These are phyloP conservation scores for Holtermanniella nyarrowii DNA, from an alignment of 768 basidiomycete species.

Conservation along the genomic window DNA sequence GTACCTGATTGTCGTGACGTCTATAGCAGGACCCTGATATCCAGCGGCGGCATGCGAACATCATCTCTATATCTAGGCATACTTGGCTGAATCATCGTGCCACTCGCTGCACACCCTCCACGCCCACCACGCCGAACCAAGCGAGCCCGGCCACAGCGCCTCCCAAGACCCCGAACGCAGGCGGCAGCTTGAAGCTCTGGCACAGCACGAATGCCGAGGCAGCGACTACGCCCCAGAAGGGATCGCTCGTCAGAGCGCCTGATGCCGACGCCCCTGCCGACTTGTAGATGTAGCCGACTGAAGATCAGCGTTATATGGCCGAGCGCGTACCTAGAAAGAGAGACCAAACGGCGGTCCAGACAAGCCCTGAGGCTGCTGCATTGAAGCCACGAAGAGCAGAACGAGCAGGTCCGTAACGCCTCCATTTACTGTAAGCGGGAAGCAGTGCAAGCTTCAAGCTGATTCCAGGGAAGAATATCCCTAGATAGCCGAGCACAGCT, in stretches of 20 bases:
- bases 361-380: slow-evolving; percentile 35
- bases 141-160: slow-evolving; percentile 45
- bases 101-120: too few species aligned
- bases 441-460: slow-evolving; percentile 35
- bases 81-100: too few species aligned
- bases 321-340: slow-evolving; percentile 13
- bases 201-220: slow-evolving; percentile 43
- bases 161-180: slow-evolving; percentile 43
- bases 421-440: slow-evolving; percentile 27
- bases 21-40: too few species aligned
- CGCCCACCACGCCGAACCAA: slow-evolving; percentile 48
- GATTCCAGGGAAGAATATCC: slow-evolving; percentile 49
- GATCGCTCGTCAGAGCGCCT: slow-evolving; percentile 38
- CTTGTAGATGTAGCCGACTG: slow-evolving; percentile 13
- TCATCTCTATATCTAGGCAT: too few species aligned
- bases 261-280: slow-evolving; percentile 16
- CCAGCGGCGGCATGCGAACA: too few species aligned
- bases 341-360: slow-evolving; percentile 28
- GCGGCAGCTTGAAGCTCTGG: slow-evolving; percentile 42
- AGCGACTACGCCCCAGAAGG: slow-evolving; percentile 48
- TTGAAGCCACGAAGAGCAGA: slow-evolving; percentile 32
- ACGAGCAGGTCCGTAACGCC: slow-evolving; percentile 12
- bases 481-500: slow-evolving; percentile 47
- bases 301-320: background rate
- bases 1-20: too few species aligned